Evolutionary conservation across 2,329 filamentous ascomycete species (phyloP), one percentile per base, ranked within the genome.

Genomic region (Cordyceps javanica): DNA sequence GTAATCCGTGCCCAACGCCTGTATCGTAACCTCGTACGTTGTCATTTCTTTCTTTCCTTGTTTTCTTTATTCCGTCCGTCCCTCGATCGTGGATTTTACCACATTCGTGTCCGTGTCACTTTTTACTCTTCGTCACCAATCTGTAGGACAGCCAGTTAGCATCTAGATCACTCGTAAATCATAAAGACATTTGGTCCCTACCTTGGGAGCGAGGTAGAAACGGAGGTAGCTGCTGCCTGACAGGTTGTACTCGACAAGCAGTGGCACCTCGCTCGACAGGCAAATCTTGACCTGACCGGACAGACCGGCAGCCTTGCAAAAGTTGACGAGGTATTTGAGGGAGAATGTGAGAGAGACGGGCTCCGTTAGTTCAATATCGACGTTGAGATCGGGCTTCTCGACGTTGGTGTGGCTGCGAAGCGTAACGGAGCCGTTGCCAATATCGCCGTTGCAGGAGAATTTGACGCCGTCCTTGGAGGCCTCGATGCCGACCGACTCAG

Each of bases 191-290:
- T 25, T 23, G 5, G 32, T 48, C 70, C 82, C 60, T 77, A 94
- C 94, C 91, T 99, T 99, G 64, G 94, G 94, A 63, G 94, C 94
- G 67, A 99, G 85, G 77, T 97, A 99, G 84, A 97, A 99, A 69
- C 93, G 86, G 75, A 99, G 77, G 74, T 94, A 94, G 74, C 90
- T 94, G 78, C 85, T 91, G 63, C 89, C 88, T 56, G 81, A 80
- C 61, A 97, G 76, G 57, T 77, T 80, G 75, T 97, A 99, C 79
- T 99, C 94, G 45, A 99, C 94, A 66, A 97, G 80, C 64, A 99
- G 85, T 28, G 94, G 94, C 53, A 99, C 93, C 76, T 99, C 94
- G 74, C 91, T 92, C 55, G 93, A 97, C 65, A 99, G 82, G 77
- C 89, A 96, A 66, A 99, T 87, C 77, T 89, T 94, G 75, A 99